Evolutionary conservation across 1,284 basidiomycete species (phyloP).

Genomic region (Fomes fomentarius): DNA sequence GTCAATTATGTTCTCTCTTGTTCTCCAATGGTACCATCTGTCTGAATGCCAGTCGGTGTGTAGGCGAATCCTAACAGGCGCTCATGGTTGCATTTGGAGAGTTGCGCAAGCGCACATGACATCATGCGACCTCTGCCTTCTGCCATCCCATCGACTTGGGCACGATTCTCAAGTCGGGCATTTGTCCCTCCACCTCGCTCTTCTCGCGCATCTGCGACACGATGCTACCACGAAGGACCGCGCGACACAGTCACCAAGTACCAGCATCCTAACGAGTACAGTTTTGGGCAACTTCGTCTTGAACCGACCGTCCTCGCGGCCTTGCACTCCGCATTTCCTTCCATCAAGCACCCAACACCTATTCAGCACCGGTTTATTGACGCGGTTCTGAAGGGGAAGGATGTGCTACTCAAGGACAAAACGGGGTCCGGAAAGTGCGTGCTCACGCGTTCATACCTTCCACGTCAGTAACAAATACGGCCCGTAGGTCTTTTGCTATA

Average conservation of each 20-base stretch:
- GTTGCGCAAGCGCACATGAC: background rate
- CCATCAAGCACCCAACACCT: conserved; percentile 57
- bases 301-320: conserved; percentile 49
- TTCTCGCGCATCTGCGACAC: background rate
- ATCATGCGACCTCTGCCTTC: conserved; percentile 20
- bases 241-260: conserved; percentile 10
- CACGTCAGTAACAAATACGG: background rate
- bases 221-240: conserved; percentile 12
- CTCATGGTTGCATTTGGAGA: too few species aligned
- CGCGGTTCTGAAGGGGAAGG: conserved; percentile 56
- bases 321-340: conserved; percentile 62
- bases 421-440: conserved; percentile 81
- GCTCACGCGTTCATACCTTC: background rate
- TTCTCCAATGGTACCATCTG: background rate
- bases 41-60: background rate
- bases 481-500: conserved; percentile 71
- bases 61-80: too few species aligned
- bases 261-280: conserved; percentile 9
- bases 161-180: conserved; percentile 3
- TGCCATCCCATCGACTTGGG: conserved; percentile 12
- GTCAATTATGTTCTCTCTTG: background rate
- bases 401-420: conserved; percentile 67
- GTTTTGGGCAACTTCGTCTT: conserved; percentile 49
- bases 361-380: conserved; percentile 65
- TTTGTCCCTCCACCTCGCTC: background rate